These are phyloP conservation scores for Colletotrichum truncatum DNA, from an alignment of 2,329 filamentous ascomycete species.

Conservation along the genomic window DNA sequence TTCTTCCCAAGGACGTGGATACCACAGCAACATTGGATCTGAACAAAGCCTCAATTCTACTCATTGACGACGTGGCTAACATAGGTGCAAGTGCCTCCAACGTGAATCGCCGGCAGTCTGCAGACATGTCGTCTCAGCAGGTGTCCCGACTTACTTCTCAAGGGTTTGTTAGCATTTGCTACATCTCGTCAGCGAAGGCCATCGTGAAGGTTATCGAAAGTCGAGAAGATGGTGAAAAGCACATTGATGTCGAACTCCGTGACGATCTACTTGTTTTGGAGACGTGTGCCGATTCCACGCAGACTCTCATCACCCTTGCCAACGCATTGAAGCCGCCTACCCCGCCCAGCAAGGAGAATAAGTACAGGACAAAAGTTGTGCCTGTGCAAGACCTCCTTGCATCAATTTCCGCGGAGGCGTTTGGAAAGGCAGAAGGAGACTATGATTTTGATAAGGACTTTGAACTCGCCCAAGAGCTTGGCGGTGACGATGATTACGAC, in stretches of 20 bases:
- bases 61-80: constrained; percentile 76
- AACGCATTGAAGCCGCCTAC: constrained; percentile 85
- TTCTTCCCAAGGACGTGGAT: constrained; percentile 71
- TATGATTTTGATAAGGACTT: constrained; percentile 74
- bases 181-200: constrained; percentile 83
- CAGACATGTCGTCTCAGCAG: constrained; percentile 56
- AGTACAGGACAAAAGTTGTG: constrained; percentile 87
- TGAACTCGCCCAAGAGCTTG: constrained; percentile 59
- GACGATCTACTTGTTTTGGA: constrained; percentile 91
- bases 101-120: constrained; percentile 37
- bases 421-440: constrained; percentile 69
- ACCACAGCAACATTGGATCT: constrained; percentile 74
- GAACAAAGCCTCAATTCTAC: constrained; percentile 82
- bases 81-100: constrained; percentile 20
- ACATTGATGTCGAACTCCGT: constrained; percentile 81
- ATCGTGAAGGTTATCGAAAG: constrained; percentile 68
- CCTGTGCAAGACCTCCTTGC: constrained; percentile 89
- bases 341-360: constrained; percentile 82
- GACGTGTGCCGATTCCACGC: constrained; percentile 95
- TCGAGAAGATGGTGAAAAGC: constrained; percentile 67
- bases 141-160: constrained; percentile 66
- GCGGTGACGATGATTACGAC: constrained; percentile 47
- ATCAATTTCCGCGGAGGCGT: constrained; percentile 89
- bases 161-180: constrained; percentile 88
- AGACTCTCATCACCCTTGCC: constrained; percentile 83